Base-by-base conservation (phyloP, 139 green algal species). In the Tetradesmus lagerheimii region DNA sequence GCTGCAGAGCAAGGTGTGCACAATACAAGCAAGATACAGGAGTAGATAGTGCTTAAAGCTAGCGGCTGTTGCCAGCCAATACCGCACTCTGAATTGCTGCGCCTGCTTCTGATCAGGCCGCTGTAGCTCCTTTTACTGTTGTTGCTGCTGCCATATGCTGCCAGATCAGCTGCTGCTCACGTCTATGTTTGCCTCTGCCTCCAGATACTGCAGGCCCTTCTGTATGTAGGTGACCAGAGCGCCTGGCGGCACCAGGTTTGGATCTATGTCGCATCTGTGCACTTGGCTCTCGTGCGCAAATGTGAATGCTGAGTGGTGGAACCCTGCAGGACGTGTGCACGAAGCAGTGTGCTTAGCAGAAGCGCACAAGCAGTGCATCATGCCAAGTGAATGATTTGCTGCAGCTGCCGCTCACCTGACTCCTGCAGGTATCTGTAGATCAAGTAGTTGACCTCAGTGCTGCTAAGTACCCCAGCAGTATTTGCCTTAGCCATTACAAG, bases 191-290 rank as follows among this genome's bases (percentile, higher is more conserved):
- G 98, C 97, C 87, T 99, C 98, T 87, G 99, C 90, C 94, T 99
- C 98, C 84, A 99, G 89, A 88, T 98, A 99, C 91, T 99, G 98
- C 80, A 99, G 83, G 11, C 98, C 98, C 87, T 99, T 99, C 85
- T 99, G 98, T 0, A 99, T 93, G 79, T 99, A 98, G 1, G 95
- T 95, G 11, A 99, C 95, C 41, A 99, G 93, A 8, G 97, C 96
- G 1, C 97, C 97, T 3, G 98, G 95, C 5, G 98, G 97, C 34
- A 99, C 96, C 37, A 97, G 94, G 82, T 97, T 96, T 57, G 93
- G 95, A 41, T 98, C 95, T 29, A 99, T 93, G 50, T 91, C 86
- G 18, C 87, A 90, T 31, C 93, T 93, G 47, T 92, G 83, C 5
- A 99, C 93, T 16, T 86, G 92, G 85, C 91, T 96, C 91, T 99